A percentile compares a stretch with the other conserved stretches of the same genome.
phyloP scores from a whole-genome alignment of 192 early-diverging fungal species.

The Backusella sp. region DNA sequence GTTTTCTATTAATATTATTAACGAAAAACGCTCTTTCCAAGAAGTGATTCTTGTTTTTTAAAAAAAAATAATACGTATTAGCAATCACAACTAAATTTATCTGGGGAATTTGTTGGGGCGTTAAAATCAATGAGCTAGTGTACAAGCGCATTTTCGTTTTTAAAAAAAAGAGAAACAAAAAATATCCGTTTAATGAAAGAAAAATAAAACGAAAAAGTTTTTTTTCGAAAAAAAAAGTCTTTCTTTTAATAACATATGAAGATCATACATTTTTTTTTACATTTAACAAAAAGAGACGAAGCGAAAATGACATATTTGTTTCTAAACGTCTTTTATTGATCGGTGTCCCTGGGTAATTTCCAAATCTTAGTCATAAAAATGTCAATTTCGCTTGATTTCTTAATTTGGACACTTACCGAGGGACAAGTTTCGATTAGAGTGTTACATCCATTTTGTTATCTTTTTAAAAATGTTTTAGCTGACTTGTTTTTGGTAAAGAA shows the following conservation, averaged over 20 bases:
- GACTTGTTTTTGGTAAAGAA: neutral
- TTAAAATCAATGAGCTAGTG: neutral
- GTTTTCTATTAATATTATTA: too few relatives aligned
- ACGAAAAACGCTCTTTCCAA: too few relatives aligned
- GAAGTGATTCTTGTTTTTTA: neutral
- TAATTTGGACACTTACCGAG: neutral
- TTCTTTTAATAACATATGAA: neutral
- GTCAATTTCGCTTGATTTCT: neutral
- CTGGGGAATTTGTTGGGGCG: neutral
- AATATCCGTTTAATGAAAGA: neutral
- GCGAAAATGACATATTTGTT: neutral
- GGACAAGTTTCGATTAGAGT: neutral
- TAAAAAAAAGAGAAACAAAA: neutral
- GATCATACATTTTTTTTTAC: neutral
- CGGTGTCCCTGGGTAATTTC: neutral
- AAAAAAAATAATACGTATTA: neutral
- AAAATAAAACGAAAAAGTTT: neutral
- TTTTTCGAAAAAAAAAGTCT: neutral
- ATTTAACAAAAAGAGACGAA: neutral
- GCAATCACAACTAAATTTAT: neutral
- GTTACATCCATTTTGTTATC: neutral
- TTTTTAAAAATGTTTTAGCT: neutral
- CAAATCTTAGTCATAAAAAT: neutral
- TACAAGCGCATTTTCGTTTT: neutral
- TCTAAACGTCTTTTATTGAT: neutral